These are phyloP conservation scores for Helianthus annuus DNA, from an alignment of 129 eudicot species.

Conservation along the genomic window HanXRQr2.0-SUNRISE NC_035447.2:128881765-128882264, in stretches of 20 bases:
- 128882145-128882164: too few species aligned
- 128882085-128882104: slow-evolving; percentile 42
- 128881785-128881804: too few species aligned
- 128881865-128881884: too few species aligned
- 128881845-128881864: too few species aligned
- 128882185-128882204: too few species aligned
- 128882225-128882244: too few species aligned
- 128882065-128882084: slow-evolving; percentile 41
- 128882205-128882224: too few species aligned
- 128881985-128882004: slow-evolving; percentile 56
- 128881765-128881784: too few species aligned
- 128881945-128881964: slow-evolving; percentile 80
- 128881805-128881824: too few species aligned
- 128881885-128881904: neutral
- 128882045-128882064: slow-evolving; percentile 17
- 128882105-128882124: slow-evolving; percentile 80
- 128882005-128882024: slow-evolving; percentile 42
- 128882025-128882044: slow-evolving; percentile 16
- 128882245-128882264: too few species aligned
- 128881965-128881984: slow-evolving; percentile 70
- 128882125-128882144: slow-evolving; percentile 68
- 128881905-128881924: neutral
- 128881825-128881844: too few species aligned
- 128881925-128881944: slow-evolving; percentile 49
- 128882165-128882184: too few species aligned